A percentile compares a stretch with the other conserved stretches of the same genome.
These are phyloP conservation scores for Penicillium sp. DNA, from an alignment of 2,329 filamentous ascomycete genomes.

Conservation along the genomic window DNA sequence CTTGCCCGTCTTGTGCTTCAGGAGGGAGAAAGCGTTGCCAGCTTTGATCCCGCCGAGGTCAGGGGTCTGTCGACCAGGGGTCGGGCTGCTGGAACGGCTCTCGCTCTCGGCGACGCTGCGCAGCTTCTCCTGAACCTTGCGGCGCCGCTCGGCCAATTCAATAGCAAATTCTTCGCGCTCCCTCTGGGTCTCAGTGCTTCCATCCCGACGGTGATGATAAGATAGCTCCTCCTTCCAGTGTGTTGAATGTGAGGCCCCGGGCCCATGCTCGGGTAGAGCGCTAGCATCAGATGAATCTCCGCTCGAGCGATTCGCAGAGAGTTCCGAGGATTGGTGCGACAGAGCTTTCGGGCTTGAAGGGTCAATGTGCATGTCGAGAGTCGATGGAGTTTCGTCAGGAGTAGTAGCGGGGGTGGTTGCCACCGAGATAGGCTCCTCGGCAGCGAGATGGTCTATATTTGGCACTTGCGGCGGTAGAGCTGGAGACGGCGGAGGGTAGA, in stretches of 20 bases:
- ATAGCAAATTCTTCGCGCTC: slow-evolving; percentile 54
- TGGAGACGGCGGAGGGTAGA: slow-evolving; percentile 62
- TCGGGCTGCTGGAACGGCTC: slow-evolving; percentile 51
- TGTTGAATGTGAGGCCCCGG: slow-evolving; percentile 20
- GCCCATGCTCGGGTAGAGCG: slow-evolving; percentile 1
- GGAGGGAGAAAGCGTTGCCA: slow-evolving; percentile 49
- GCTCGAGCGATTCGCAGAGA: slow-evolving; percentile 19
- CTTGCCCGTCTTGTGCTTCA: slow-evolving; percentile 49
- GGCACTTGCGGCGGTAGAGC: slow-evolving; percentile 39
- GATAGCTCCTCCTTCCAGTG: slow-evolving; percentile 56
- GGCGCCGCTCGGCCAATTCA: slow-evolving; percentile 53
- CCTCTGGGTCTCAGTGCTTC: slow-evolving; percentile 53
- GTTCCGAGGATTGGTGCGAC: slow-evolving; percentile 19
- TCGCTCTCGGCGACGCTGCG: slow-evolving; percentile 48
- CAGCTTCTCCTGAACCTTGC: slow-evolving; percentile 54
- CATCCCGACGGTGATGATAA: slow-evolving; percentile 47
- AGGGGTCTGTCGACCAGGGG: slow-evolving; percentile 39
- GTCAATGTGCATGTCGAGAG: not conserved
- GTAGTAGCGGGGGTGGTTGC: not conserved
- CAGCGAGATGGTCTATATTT: not conserved
- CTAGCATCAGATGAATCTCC: slow-evolving; percentile 19
- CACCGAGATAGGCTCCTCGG: slow-evolving; percentile 11
- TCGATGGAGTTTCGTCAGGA: not conserved
- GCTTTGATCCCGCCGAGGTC: slow-evolving; percentile 38
- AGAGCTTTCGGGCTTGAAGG: slow-evolving; percentile 16